These are phyloP conservation scores for Brachypodium distachyon DNA, from an alignment of 202 grass and related monocot species.

Conservation along the genomic window DNA sequence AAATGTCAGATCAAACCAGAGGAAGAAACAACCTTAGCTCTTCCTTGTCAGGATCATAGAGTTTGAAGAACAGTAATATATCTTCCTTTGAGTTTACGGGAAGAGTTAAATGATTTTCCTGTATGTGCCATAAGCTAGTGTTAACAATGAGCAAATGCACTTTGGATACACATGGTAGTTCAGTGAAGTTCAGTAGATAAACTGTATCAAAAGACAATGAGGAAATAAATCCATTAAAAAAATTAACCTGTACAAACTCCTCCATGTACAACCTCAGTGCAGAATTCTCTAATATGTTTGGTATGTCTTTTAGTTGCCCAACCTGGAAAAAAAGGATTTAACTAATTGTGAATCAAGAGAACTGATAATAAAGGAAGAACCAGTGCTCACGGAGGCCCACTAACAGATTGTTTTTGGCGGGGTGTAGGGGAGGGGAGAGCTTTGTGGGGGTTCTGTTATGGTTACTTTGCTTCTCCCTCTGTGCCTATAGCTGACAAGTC, in stretches of 20 bases:
- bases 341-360: conserved; percentile 3
- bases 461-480: too few species aligned
- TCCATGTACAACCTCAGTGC: conserved; percentile 61
- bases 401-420: too few species aligned
- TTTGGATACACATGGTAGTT: not conserved
- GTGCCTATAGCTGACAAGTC: too few species aligned
- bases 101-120: conserved; percentile 22
- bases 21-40: conserved; percentile 46
- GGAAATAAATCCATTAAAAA: not conserved
- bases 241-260: conserved; percentile 41
- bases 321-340: conserved; percentile 26
- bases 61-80: conserved; percentile 70
- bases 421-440: too few species aligned
- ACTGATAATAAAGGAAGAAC: conserved; percentile 18
- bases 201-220: not conserved
- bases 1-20: not conserved
- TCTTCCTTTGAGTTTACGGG: conserved; percentile 46
- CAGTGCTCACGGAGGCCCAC: not conserved
- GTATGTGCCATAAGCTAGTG: not conserved
- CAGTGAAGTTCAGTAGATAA: not conserved
- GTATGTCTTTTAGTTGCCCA: conserved; percentile 37
- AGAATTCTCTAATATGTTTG: conserved; percentile 23
- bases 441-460: too few species aligned
- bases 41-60: conserved; percentile 64
- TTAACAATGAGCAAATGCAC: conserved; percentile 14